Evolutionary conservation across 306 rosid genomes (phyloP).

Genomic region (Lathyrus oleraceus): DNA sequence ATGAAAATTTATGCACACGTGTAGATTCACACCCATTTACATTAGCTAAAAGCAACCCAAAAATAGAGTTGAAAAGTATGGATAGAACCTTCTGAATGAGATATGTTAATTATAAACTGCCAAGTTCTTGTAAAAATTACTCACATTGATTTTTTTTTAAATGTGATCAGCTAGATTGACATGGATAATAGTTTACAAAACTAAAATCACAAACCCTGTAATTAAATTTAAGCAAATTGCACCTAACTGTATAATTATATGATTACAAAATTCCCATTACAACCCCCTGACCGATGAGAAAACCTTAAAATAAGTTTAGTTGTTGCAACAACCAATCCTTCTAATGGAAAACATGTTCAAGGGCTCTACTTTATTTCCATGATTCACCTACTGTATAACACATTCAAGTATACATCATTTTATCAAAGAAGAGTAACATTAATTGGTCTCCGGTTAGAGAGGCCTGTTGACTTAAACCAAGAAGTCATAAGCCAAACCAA

Average conservation of each 20-base stretch:
- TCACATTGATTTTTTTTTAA: not conserved
- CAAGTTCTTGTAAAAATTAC: slow-evolving; percentile 11
- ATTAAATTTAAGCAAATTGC: slow-evolving; percentile 20
- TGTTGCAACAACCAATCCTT: not conserved
- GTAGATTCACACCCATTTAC: not conserved
- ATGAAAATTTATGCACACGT: slow-evolving; percentile 15
- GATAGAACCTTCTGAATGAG: slow-evolving; percentile 1
- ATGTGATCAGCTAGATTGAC: slow-evolving; percentile 4
- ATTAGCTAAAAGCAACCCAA: slow-evolving; percentile 13
- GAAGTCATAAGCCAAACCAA: slow-evolving; percentile 10
- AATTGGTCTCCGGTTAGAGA: slow-evolving; percentile 6
- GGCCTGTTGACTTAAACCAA: slow-evolving; percentile 7
- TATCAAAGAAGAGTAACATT: not conserved
- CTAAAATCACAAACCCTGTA: slow-evolving; percentile 6
- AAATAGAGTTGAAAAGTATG: slow-evolving; percentile 3
- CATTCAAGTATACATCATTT: slow-evolving; percentile 20
- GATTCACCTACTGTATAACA: slow-evolving; percentile 24
- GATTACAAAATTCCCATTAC: slow-evolving; percentile 16
- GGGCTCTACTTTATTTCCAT: slow-evolving; percentile 9
- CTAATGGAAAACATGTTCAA: slow-evolving; percentile 5
- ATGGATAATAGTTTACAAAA: not conserved
- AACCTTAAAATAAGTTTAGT: not conserved
- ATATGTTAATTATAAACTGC: slow-evolving; percentile 13
- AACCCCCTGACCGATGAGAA: not conserved
- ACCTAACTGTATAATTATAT: slow-evolving; percentile 2